Conservation (phyloP, 495 filamentous ascomycete genomes). For the Talaromyces liani region DNA sequence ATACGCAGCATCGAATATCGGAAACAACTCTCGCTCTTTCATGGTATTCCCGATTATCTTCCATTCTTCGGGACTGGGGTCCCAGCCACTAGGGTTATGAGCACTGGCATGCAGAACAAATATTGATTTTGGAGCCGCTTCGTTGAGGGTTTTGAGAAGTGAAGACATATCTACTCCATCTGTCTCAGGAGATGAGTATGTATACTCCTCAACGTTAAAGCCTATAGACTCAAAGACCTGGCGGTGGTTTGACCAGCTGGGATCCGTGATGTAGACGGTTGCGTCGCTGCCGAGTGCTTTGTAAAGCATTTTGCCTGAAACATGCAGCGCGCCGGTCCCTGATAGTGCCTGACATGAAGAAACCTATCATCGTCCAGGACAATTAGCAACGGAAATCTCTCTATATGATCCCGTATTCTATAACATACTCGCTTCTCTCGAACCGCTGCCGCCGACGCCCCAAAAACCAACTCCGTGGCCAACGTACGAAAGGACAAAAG, state of each 20-base stretch:
- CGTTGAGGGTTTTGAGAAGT: constrained; percentile 2
- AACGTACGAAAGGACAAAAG: constrained; percentile 18
- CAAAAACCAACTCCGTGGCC: constrained; percentile 16
- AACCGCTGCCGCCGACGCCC: constrained; percentile 12
- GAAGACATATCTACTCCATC: constrained; percentile 4
- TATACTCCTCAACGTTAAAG: constrained; percentile 13
- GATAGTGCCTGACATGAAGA: constrained; percentile 62
- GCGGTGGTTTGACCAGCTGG: constrained; percentile 36
- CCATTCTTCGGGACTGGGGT: constrained; percentile 36
- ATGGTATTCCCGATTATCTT: constrained; percentile 24
- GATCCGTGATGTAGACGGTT: constrained; percentile 21
- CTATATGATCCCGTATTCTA: background rate
- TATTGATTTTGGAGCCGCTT: constrained; percentile 9
- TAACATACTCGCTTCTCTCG: constrained; percentile 11
- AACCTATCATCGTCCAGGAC: constrained; percentile 10
- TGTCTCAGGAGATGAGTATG: constrained; percentile 11
- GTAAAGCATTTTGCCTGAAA: constrained; percentile 67
- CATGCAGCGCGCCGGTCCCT: constrained; percentile 76
- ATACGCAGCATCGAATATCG: constrained; percentile 39
- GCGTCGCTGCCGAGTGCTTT: constrained; percentile 6
- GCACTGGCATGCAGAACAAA: constrained; percentile 22
- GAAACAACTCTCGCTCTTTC: constrained; percentile 24
- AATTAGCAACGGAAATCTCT: background rate
- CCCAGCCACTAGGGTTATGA: constrained; percentile 41
- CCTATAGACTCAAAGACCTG: constrained; percentile 28